phyloP scores from a whole-genome alignment of 306 rosid species.

The Prunus padus region DNA sequence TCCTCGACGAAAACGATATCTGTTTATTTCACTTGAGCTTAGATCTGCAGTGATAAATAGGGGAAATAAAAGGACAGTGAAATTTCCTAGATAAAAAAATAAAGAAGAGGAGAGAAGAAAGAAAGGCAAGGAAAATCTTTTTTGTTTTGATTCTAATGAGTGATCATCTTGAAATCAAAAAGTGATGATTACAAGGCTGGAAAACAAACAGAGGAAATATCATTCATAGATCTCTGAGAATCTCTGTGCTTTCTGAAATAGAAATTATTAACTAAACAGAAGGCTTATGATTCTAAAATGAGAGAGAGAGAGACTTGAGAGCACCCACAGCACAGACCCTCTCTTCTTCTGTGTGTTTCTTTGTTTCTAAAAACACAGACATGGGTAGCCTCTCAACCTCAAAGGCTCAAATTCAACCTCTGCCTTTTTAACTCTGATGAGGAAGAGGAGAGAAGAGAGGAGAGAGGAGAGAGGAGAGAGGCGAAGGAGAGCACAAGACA shows the following conservation, averaged over 20 bases:
- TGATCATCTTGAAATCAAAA: slow-evolving; percentile 35
- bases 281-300: slow-evolving; percentile 7
- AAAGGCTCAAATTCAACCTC: background rate
- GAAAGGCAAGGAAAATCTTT: slow-evolving; percentile 19
- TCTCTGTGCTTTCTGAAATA: slow-evolving; percentile 30
- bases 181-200: slow-evolving; percentile 34
- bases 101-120: background rate
- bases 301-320: slow-evolving; percentile 8
- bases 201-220: background rate
- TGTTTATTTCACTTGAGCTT: slow-evolving; percentile 10
- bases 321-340: background rate
- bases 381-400: background rate
- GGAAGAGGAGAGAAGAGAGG: no score
- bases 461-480: no score
- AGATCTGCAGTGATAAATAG: slow-evolving; percentile 34
- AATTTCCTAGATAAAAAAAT: background rate
- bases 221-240: slow-evolving; percentile 44
- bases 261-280: slow-evolving; percentile 11
- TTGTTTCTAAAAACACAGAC: no score
- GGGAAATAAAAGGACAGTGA: background rate
- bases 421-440: no score
- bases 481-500: no score
- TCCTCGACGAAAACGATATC: no score
- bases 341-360: background rate
- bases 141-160: background rate